Base-by-base conservation (phyloP, 2,329 filamentous ascomycete genomes). In the Macrophomina tecta region DNA sequence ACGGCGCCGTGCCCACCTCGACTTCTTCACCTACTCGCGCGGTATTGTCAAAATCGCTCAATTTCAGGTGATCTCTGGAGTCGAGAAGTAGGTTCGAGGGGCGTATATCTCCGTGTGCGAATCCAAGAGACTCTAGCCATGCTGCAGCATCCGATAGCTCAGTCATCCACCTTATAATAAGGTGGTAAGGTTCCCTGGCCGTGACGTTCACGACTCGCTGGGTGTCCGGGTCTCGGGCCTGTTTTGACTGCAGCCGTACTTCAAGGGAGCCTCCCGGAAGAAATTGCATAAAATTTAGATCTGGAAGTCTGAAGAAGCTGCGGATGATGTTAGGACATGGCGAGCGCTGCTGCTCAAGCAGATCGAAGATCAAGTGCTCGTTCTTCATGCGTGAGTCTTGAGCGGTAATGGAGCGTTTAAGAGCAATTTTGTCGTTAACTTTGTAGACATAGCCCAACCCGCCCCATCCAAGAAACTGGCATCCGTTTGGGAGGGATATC, bases 11-110 rank as follows among this genome's bases (percentile, higher is more conserved):
- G 16, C 46, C n/a, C 4, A 49, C 46, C 8, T 49, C 46, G 14
- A 49, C 46, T 49, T 49, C 46, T 49, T 49, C 3, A 49, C 46
- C 46, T 49, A 49, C 46, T 23, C 16, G 14, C 46, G 46, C n/a
- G 23, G 46, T 49, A 18, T 49, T 49, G 9, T 49, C n/a, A 23
- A 49, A 49, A 49, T 49, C 46, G 46, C 46, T 49, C 3, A 49
- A 23, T 23, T 49, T 49, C 9, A 49, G 46, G 46, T 49, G 3
- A n/a, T 49, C 46, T 5, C 23, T 23, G 3, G 46, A 49, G 46
- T 49, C 46, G 46, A 49, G 16, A 49, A 49, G 46, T 49, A 49
- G 46, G 23, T 49, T 49, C 46, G 46, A 49, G 46, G 46, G 46
- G 2, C 46, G 46, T 49, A 49, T 49, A 49, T 49, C 46, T n/a